phyloP scores from a whole-genome alignment of 2,329 filamentous ascomycete genomes.

The Dactylellina parvicollis region DNA sequence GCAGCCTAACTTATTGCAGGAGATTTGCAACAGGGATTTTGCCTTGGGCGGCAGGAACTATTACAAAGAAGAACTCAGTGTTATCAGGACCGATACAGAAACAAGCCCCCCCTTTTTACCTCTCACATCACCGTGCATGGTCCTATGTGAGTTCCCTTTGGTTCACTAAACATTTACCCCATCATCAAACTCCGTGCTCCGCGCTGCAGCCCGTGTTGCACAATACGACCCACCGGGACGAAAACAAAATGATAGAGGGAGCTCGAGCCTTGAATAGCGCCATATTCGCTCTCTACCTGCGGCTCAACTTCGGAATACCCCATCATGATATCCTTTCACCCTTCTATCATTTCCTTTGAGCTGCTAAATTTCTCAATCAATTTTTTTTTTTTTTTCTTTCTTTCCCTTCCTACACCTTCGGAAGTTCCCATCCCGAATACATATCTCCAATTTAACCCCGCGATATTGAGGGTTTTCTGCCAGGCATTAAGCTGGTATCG shows the following conservation, averaged over 20 bases:
- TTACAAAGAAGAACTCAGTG: conserved; percentile 25
- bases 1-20: conserved; percentile 54
- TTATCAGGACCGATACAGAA: conserved; percentile 34
- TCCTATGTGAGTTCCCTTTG: conserved; percentile 19
- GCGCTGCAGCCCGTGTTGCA: conserved; percentile 53
- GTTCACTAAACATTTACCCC: conserved; percentile 55
- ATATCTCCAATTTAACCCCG: conserved; percentile 24
- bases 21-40: conserved; percentile 54
- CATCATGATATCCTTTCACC: conserved; percentile 19
- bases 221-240: conserved; percentile 51
- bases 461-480: conserved; percentile 21
- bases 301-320: conserved; percentile 55
- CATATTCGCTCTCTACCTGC: conserved; percentile 40
- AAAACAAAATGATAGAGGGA: conserved; percentile 28
- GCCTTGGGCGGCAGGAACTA: conserved; percentile 15
- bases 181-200: conserved; percentile 53
- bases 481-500: conserved; percentile 14
- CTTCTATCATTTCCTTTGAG: conserved; percentile 2
- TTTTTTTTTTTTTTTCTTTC: background rate
- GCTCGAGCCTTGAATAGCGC: conserved; percentile 16
- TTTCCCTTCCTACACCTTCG: background rate
- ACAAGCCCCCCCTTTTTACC: conserved; percentile 24
- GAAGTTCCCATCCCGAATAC: conserved; percentile 7
- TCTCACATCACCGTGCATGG: conserved; percentile 41
- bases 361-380: background rate